Base-by-base conservation (phyloP, 2,329 filamentous ascomycete species). In the Allantophomopsis cytisporea region DNA sequence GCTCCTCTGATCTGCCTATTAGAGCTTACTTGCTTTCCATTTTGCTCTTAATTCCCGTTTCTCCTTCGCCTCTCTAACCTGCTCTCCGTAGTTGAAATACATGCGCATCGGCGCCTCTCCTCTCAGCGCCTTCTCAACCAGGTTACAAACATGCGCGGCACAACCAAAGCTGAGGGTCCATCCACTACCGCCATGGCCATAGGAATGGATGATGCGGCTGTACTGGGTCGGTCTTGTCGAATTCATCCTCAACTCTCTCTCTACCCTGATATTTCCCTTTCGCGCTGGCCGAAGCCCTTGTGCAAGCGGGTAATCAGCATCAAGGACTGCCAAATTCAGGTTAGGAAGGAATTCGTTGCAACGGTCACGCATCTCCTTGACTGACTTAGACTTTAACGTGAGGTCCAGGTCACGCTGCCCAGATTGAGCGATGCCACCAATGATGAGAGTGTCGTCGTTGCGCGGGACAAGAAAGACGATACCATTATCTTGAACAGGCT, bases 131-230 rank as follows among this genome's bases (percentile, higher is more conserved):
- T 62, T 58, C 13, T 60, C 55, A 7, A 63, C 52, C 35, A 63
- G 44, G 34, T 38, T 42, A 11, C 43, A 47, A 14, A 61, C 57
- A 35, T 64, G 60, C 16, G 49, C 47, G 10, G 60, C 60, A 39
- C 60, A 62, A 1, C 60, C 61, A 43, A 63, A 63, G 1, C 55
- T 56, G 40, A 64, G 41, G 36, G 51, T 59, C 63, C 63, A 66
- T 4, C 63, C 64, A 2, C 61, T 57, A 4, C 61, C 63, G 5
- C 62, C 62, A 37, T 66, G 63, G 1, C 64, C 63, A 43, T 66
- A 66, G 1, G 55, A 58, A 39, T 66, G 63, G 3, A 66, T 54
- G 35, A 64, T 60, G n/a, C 54, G 54, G 13, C 48, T 41, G 38
- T 48, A 40, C 31, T 57, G 54, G 12, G 59, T 48, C n/a, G n/a